Evolutionary conservation across 768 basidiomycete genomes (phyloP).

Genomic region (Pisolithus albus): DNA sequence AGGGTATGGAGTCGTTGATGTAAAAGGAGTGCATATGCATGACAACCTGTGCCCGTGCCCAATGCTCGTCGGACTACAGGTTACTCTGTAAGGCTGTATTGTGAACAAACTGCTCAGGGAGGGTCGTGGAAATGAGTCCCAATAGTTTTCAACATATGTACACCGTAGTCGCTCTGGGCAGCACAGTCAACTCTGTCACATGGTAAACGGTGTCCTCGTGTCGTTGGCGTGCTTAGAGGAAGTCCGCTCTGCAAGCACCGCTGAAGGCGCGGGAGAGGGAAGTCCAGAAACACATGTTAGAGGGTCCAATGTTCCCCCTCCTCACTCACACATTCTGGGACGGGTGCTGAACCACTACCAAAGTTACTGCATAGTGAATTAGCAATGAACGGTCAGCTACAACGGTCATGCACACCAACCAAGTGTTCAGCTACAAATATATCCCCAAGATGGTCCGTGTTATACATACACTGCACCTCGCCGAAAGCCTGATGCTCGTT

Average conservation of each 20-base stretch:
- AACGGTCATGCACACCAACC: not conserved
- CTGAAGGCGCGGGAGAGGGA: constrained; percentile 40
- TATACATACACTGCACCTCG: not conserved
- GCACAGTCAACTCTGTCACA: constrained; percentile 61
- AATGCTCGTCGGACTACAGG: no score
- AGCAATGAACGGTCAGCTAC: not conserved
- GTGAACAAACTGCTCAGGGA: constrained; percentile 29
- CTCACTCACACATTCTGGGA: no score
- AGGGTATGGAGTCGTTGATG: no score
- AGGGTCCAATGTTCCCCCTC: no score
- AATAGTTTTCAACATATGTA: not conserved
- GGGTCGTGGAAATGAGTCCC: constrained; percentile 38
- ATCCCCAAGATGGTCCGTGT: constrained; percentile 4
- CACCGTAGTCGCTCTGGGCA: no score
- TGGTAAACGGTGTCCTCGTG: constrained; percentile 76
- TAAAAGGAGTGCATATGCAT: no score
- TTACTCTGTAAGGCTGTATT: no score
- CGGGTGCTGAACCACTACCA: no score
- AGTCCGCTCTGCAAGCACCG: constrained; percentile 37
- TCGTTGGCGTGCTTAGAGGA: constrained; percentile 62
- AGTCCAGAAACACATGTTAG: constrained; percentile 28
- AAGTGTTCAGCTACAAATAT: constrained; percentile 2
- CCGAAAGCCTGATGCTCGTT: no score
- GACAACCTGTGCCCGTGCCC: no score
- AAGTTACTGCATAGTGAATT: not conserved